Evolutionary conservation across 768 basidiomycete genomes (phyloP).

Genomic region (Myochromella boudieri): DNA sequence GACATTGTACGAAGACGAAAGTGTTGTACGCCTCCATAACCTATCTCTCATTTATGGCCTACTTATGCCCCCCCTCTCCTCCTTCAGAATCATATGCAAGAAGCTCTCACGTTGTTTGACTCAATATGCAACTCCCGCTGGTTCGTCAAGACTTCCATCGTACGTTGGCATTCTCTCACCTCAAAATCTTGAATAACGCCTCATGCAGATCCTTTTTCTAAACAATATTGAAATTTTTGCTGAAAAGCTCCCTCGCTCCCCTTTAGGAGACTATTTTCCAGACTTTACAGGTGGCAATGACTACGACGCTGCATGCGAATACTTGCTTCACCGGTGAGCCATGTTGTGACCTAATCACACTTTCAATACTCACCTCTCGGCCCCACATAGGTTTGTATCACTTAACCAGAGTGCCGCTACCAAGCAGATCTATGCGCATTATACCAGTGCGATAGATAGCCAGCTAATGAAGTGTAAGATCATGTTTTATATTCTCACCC

Average conservation of each 20-base stretch:
- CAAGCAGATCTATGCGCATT: slow-evolving; percentile 90
- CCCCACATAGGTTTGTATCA: slow-evolving; percentile 58
- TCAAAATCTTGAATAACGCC: background rate
- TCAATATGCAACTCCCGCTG: slow-evolving; percentile 95
- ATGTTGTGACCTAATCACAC: background rate
- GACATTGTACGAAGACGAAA: background rate
- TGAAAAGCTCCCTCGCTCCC: slow-evolving; percentile 83
- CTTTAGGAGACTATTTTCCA: slow-evolving; percentile 83
- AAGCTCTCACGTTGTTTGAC: slow-evolving; percentile 90
- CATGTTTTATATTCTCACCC: background rate
- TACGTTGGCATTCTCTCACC: slow-evolving; percentile 37
- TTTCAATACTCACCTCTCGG: background rate
- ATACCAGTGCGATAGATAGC: slow-evolving; percentile 92
- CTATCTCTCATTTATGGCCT: background rate
- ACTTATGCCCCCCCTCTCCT: slow-evolving; percentile 3
- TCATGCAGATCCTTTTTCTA: slow-evolving; percentile 76
- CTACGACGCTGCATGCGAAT: slow-evolving; percentile 87
- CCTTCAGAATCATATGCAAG: slow-evolving; percentile 89
- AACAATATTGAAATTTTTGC: slow-evolving; percentile 96
- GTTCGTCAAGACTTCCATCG: slow-evolving; percentile 92
- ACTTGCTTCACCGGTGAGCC: slow-evolving; percentile 44
- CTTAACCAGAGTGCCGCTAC: slow-evolving; percentile 88
- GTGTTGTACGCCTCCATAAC: slow-evolving; percentile 42
- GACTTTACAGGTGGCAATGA: slow-evolving; percentile 82
- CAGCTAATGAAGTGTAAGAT: slow-evolving; percentile 85